These are phyloP conservation scores for Kodamaea derodonti DNA, from an alignment of 1,139 yeast species.

Conservation along the genomic window DNA sequence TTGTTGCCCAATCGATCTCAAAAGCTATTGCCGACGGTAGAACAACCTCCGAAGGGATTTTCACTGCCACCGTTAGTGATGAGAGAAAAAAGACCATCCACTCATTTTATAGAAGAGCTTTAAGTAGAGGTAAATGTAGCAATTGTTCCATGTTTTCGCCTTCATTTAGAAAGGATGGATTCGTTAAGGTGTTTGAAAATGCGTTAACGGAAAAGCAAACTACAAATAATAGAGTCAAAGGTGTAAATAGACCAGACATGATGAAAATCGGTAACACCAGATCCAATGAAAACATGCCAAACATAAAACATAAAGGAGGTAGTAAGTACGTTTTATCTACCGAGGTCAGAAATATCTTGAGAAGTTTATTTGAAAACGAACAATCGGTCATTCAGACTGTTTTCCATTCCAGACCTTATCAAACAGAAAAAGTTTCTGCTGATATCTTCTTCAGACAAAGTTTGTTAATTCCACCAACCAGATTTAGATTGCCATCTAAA, in stretches of 20 bases:
- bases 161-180: slow-evolving; percentile 90
- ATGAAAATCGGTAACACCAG: slow-evolving; percentile 29
- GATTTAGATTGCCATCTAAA: slow-evolving; percentile 95
- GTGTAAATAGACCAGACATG: slow-evolving; percentile 71
- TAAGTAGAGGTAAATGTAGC: slow-evolving; percentile 83
- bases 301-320: slow-evolving; percentile 58
- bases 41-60: slow-evolving; percentile 60
- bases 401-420: slow-evolving; percentile 75
- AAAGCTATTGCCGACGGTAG: slow-evolving; percentile 78
- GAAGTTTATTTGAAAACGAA: slow-evolving; percentile 73
- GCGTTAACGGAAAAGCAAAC: slow-evolving; percentile 78
- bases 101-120: slow-evolving; percentile 68
- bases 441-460: slow-evolving; percentile 89
- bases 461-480: slow-evolving; percentile 90
- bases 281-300: slow-evolving; percentile 30
- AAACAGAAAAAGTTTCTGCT: slow-evolving; percentile 53
- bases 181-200: slow-evolving; percentile 85
- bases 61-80: slow-evolving; percentile 81
- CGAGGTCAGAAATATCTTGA: slow-evolving; percentile 76
- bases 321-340: slow-evolving; percentile 84
- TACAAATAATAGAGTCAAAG: slow-evolving; percentile 78
- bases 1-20: slow-evolving; percentile 66
- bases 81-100: slow-evolving; percentile 78
- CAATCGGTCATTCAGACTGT: slow-evolving; percentile 54
- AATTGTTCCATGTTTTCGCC: slow-evolving; percentile 97